A percentile compares a stretch with the other conserved stretches of the same genome.
Conservation (phyloP, 495 filamentous ascomycete genomes). For the Lepraria neglecta region DNA sequence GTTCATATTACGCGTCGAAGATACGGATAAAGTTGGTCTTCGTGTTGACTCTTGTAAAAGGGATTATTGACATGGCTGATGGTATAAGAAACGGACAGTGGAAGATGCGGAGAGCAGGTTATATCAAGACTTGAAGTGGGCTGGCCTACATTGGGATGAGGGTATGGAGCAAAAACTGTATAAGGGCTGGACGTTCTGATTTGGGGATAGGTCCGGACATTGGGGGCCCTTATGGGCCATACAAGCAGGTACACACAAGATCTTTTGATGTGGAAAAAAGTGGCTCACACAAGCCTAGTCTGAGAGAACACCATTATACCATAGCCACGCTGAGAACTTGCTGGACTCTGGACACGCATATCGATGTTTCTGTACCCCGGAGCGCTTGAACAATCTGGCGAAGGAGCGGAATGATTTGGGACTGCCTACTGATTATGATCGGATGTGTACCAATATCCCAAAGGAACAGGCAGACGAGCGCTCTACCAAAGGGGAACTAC, state of each 20-base stretch:
- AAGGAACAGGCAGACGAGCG: conserved; percentile 60
- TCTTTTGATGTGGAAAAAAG: neutral
- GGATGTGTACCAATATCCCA: conserved; percentile 64
- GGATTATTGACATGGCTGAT: conserved; percentile 33
- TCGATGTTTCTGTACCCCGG: conserved; percentile 82
- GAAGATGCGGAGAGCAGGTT: conserved; percentile 69
- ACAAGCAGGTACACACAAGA: conserved; percentile 59
- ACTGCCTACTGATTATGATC: conserved; percentile 64
- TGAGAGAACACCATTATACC: conserved; percentile 69
- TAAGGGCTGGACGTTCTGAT: neutral
- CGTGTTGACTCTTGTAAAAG: neutral
- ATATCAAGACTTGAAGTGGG: conserved; percentile 76
- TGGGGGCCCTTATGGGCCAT: conserved; percentile 75
- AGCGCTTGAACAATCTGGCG: conserved; percentile 60
- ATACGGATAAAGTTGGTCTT: conserved; percentile 77
- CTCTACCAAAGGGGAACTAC: conserved; percentile 59
- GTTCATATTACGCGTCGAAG: conserved; percentile 87
- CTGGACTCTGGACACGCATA: conserved; percentile 70
- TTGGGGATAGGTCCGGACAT: conserved; percentile 61
- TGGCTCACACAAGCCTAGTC: conserved; percentile 50
- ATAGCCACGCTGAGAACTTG: conserved; percentile 62
- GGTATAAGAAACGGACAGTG: conserved; percentile 64
- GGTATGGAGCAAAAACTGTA: conserved; percentile 41
- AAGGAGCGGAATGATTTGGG: conserved; percentile 52
- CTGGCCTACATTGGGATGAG: conserved; percentile 91